Conservation (phyloP, 768 basidiomycete genomes). For the Boletellus ananas region DNA sequence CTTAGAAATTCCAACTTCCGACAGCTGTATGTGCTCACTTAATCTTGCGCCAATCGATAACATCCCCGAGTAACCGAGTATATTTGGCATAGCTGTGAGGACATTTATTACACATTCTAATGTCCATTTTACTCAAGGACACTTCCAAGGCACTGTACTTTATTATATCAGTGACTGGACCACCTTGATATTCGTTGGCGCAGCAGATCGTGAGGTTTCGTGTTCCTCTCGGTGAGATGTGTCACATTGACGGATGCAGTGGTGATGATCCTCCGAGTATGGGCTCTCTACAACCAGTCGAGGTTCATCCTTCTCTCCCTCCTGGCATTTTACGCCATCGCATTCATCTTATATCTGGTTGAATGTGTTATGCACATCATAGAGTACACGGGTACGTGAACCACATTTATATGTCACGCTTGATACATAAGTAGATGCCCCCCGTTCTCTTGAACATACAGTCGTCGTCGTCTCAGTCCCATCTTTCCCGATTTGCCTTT, state of each 20-base stretch:
- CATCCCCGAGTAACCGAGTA: too few relatives aligned
- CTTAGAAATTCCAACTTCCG: too few relatives aligned
- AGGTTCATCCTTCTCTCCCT: background rate
- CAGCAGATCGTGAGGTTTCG: background rate
- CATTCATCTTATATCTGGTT: background rate
- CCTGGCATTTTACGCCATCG: background rate
- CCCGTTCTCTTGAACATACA: background rate
- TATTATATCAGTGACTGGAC: background rate
- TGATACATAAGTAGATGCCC: background rate
- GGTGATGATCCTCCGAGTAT: slow-evolving; percentile 1
- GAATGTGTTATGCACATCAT: background rate
- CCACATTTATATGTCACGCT: background rate
- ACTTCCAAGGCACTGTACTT: background rate
- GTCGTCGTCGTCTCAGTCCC: background rate
- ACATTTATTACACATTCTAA: too few relatives aligned
- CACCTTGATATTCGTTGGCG: background rate
- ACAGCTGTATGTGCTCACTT: too few relatives aligned
- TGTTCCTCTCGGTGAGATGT: background rate
- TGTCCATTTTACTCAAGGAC: background rate
- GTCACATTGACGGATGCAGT: background rate
- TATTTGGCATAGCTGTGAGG: background rate
- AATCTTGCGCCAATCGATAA: too few relatives aligned
- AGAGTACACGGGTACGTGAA: background rate
- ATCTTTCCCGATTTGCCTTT: background rate
- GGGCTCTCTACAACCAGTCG: background rate